Conservation (phyloP, 129 eudicot genomes). For the Flaveria sonorensis region DNA sequence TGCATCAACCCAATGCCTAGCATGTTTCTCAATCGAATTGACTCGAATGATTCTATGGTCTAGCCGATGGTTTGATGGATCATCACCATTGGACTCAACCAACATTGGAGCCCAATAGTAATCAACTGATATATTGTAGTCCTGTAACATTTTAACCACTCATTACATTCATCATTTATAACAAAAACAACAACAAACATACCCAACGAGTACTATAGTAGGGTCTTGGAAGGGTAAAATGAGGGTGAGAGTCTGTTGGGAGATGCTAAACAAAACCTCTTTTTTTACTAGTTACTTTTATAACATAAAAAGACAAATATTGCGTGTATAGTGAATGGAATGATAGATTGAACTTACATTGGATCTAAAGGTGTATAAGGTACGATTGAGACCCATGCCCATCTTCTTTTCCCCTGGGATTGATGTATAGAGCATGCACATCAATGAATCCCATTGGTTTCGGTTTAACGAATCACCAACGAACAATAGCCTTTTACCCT, state of each 20-base stretch:
- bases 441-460: constrained; percentile 82
- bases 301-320: neutral
- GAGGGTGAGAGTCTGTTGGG: no score
- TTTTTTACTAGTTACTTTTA: neutral
- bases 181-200: no score
- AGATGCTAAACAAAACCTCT: no score
- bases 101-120: constrained; percentile 75
- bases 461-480: constrained; percentile 83
- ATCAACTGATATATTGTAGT: constrained; percentile 57
- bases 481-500: constrained; percentile 60
- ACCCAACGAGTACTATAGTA: no score
- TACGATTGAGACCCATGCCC: constrained; percentile 37
- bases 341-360: constrained; percentile 32
- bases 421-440: constrained; percentile 55
- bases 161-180: neutral
- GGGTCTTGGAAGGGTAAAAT: no score
- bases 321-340: no score
- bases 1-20: constrained; percentile 55
- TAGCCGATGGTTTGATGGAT: constrained; percentile 53
- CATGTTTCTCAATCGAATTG: constrained; percentile 59
- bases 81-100: constrained; percentile 68
- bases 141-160: constrained; percentile 35
- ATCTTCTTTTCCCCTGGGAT: constrained; percentile 45
- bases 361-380: constrained; percentile 53
- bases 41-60: constrained; percentile 56